Conservation (phyloP, 441 rosid genomes). For the Pelargonium citronellum region DNA sequence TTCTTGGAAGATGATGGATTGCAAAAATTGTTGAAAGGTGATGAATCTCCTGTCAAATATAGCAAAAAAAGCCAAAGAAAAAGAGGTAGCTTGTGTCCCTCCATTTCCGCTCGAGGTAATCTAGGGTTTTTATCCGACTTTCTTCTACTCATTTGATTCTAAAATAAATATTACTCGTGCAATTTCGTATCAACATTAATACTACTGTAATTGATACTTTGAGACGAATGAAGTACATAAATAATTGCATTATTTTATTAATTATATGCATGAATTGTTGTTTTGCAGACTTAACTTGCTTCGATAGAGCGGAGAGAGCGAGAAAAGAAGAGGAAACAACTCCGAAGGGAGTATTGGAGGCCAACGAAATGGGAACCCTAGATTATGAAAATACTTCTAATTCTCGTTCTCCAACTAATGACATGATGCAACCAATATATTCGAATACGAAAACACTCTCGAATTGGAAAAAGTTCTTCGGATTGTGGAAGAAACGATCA, state of each 20-base stretch:
- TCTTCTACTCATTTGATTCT: background rate
- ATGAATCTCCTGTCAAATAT: background rate
- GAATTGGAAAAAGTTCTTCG: conserved; percentile 66
- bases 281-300: conserved; percentile 43
- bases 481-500: conserved; percentile 55
- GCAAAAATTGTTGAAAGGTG: background rate
- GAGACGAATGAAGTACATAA: no score
- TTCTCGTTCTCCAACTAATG: conserved; percentile 21
- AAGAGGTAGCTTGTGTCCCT: background rate
- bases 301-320: conserved; percentile 40
- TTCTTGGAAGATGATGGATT: conserved; percentile 4
- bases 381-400: conserved; percentile 15
- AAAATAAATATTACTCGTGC: no score
- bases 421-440: conserved; percentile 15
- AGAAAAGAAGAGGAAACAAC: conserved; percentile 35
- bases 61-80: background rate
- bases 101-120: background rate
- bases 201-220: no score
- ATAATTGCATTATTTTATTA: background rate
- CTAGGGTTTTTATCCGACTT: background rate
- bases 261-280: conserved; percentile 1
- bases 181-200: no score
- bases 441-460: conserved; percentile 34
- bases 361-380: conserved; percentile 31
- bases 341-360: conserved; percentile 69